Conservation (phyloP, 2,329 filamentous ascomycete species). For the Cryphonectria radicalis region DNA sequence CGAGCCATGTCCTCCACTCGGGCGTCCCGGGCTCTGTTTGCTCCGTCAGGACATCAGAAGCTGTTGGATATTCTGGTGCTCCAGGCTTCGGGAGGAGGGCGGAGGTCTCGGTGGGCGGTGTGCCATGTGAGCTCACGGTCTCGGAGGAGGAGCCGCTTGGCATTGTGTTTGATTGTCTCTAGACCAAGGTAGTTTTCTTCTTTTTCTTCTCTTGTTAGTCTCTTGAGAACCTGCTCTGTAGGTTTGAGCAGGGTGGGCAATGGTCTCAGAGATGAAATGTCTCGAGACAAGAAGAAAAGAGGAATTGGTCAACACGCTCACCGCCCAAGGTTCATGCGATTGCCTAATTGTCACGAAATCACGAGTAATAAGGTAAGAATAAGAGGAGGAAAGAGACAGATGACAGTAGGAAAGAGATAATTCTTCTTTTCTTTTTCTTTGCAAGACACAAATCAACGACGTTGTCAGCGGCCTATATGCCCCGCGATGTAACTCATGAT, state of each 20-base stretch:
- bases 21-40: slow-evolving; percentile 15
- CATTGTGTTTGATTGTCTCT: slow-evolving; percentile 15
- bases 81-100: slow-evolving; percentile 29
- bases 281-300: background rate
- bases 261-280: background rate
- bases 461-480: slow-evolving; percentile 18
- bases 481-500: slow-evolving; percentile 20
- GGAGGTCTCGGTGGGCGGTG: slow-evolving; percentile 27
- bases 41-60: slow-evolving; percentile 16
- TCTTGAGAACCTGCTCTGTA: background rate
- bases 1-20: slow-evolving; percentile 48
- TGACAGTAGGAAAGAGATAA: no score
- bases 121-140: slow-evolving; percentile 21
- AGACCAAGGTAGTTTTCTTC: background rate
- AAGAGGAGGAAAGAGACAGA: background rate
- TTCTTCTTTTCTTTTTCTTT: background rate
- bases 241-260: no score
- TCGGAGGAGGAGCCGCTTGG: slow-evolving; percentile 25
- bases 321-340: background rate
- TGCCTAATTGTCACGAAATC: background rate
- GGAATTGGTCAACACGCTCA: background rate
- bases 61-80: slow-evolving; percentile 3
- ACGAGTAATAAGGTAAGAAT: background rate
- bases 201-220: background rate
- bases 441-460: background rate